phyloP scores from a whole-genome alignment of 768 basidiomycete genomes.

The Leucosporidium yakuticum region DNA sequence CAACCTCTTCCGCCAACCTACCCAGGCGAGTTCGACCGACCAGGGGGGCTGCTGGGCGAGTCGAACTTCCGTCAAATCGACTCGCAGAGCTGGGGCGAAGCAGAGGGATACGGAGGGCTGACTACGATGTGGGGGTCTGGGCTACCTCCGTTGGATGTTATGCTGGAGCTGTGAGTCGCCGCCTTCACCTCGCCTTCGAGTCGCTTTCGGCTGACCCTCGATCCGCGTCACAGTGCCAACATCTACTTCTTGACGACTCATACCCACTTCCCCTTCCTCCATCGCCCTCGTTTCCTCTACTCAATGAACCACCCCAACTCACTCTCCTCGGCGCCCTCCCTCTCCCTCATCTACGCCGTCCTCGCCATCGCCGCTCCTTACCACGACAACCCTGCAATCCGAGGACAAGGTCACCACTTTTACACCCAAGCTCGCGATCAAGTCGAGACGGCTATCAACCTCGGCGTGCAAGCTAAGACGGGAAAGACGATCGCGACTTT shows the following conservation, averaged over 20 bases:
- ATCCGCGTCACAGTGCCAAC: conserved; percentile 7
- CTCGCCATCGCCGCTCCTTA: conserved; percentile 25
- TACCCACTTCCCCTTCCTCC: conserved; percentile 30
- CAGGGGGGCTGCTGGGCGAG: too few species aligned
- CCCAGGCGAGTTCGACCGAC: neutral
- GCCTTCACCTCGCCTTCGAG: too few species aligned
- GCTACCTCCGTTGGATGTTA: conserved; percentile 23
- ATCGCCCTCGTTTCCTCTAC: conserved; percentile 33
- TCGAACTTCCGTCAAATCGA: neutral
- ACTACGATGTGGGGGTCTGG: conserved; percentile 3
- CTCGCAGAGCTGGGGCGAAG: neutral
- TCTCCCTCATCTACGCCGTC: conserved; percentile 28
- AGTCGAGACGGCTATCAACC: conserved; percentile 25
- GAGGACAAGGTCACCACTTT: too few species aligned
- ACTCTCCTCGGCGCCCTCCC: conserved; percentile 18
- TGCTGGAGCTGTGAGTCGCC: conserved; percentile 22
- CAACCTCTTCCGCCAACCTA: neutral
- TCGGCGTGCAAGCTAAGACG: neutral
- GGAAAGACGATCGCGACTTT: conserved; percentile 2
- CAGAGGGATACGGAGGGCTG: neutral
- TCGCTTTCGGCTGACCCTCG: neutral
- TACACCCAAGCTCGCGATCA: neutral
- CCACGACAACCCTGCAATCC: conserved; percentile 15
- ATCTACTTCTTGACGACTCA: conserved; percentile 31
- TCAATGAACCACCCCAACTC: conserved; percentile 22